These are phyloP conservation scores for Reutealis trisperma DNA, from an alignment of 345 rosid species.

Conservation along the genomic window DNA sequence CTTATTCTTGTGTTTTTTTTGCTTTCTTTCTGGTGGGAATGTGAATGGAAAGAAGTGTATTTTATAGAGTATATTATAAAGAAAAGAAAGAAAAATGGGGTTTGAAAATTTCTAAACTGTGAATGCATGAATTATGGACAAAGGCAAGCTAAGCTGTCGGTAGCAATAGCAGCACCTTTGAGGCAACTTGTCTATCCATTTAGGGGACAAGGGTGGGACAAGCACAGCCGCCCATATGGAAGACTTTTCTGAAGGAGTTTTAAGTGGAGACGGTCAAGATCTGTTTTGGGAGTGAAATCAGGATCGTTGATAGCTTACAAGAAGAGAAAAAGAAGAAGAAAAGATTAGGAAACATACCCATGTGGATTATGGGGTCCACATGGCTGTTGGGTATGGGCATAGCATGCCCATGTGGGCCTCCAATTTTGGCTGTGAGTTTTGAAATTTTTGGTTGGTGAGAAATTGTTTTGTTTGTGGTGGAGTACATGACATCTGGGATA, in stretches of 20 bases:
- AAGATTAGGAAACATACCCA: conserved; percentile 19
- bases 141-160: conserved; percentile 87
- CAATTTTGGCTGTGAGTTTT: conserved; percentile 8
- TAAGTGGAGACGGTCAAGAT: conserved; percentile 45
- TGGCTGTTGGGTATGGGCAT: conserved; percentile 26
- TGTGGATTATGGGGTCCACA: conserved; percentile 25
- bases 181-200: conserved; percentile 56
- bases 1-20: not conserved
- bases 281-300: conserved; percentile 38
- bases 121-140: conserved; percentile 58
- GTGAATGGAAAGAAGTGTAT: conserved; percentile 31
- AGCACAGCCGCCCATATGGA: conserved; percentile 60
- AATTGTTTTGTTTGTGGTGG: conserved; percentile 25
- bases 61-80: conserved; percentile 37
- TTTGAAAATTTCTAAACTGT: not conserved
- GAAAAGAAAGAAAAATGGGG: not conserved
- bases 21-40: not conserved
- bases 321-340: not conserved
- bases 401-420: conserved; percentile 28
- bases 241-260: conserved; percentile 11
- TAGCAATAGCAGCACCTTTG: conserved; percentile 60
- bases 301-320: conserved; percentile 35
- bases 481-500: conserved; percentile 50
- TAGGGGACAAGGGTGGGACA: conserved; percentile 83
- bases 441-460: not conserved